phyloP scores from a whole-genome alignment of 2,329 filamentous ascomycete species.

The Chaetomium sp. region DNA sequence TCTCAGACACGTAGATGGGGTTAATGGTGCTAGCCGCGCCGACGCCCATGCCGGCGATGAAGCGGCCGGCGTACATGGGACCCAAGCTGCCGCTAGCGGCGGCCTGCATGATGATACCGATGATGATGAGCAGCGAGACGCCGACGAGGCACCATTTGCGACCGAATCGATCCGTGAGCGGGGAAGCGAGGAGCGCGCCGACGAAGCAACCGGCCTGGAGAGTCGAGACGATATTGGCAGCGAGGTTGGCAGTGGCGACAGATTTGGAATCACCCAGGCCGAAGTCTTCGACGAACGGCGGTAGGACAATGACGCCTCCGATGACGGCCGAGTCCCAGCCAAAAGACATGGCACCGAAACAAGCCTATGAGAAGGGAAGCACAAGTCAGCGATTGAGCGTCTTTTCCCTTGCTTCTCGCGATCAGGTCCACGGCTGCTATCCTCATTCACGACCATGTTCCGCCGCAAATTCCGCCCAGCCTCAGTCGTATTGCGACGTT shows the following conservation, averaged over 20 bases:
- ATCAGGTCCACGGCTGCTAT: too few relatives aligned
- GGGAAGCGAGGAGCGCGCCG: conserved; percentile 40
- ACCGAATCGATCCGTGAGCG: conserved; percentile 46
- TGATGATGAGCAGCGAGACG: conserved; percentile 47
- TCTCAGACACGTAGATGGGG: conserved; percentile 41
- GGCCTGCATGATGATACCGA: conserved; percentile 57
- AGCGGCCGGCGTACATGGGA: conserved; percentile 57
- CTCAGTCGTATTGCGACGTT: too few relatives aligned
- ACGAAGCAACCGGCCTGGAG: conserved; percentile 37
- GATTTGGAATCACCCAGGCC: conserved; percentile 37
- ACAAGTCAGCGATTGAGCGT: conserved; percentile 3
- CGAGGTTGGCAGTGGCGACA: conserved; percentile 46
- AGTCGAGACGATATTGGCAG: conserved; percentile 60
- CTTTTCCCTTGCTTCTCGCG: too few relatives aligned
- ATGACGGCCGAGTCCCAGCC: conserved; percentile 59
- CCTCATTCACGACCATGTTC: too few relatives aligned
- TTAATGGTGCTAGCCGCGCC: conserved; percentile 38
- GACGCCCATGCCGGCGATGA: conserved; percentile 41
- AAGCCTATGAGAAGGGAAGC: conserved; percentile 26
- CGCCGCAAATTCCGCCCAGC: too few relatives aligned
- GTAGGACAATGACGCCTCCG: conserved; percentile 56
- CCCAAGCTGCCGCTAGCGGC: conserved; percentile 50
- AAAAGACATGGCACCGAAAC: conserved; percentile 50
- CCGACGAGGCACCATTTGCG: conserved; percentile 48
- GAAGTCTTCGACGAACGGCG: conserved; percentile 51